phyloP scores from a whole-genome alignment of 1,284 basidiomycete genomes.

The Moesziomyces globuligerus region DNA sequence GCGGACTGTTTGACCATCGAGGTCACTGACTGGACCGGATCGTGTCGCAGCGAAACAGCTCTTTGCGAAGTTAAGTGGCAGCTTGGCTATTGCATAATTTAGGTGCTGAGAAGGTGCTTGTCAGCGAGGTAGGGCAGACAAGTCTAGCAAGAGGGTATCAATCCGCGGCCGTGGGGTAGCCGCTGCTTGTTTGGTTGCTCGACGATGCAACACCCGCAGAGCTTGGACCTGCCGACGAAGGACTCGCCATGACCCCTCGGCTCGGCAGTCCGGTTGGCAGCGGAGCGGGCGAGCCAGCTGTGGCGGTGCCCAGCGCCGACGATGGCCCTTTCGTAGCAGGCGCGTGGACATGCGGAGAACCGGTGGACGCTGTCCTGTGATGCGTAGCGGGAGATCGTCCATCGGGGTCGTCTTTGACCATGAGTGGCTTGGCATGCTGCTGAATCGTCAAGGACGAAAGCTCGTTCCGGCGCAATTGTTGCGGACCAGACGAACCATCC shows the following conservation, averaged over 20 bases:
- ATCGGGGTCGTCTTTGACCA: conserved; percentile 28
- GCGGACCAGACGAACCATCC: neutral
- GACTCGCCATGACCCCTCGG: neutral
- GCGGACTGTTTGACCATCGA: too few species aligned
- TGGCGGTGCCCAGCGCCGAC: conserved; percentile 2
- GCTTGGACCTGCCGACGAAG: neutral
- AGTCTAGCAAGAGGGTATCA: neutral
- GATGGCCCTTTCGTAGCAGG: neutral
- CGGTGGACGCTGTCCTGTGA: neutral
- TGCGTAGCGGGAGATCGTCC: neutral
- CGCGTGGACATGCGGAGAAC: neutral
- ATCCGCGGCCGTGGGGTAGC: neutral
- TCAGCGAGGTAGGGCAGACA: too few species aligned
- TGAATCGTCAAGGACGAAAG: conserved; percentile 11
- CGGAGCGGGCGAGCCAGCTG: conserved; percentile 2
- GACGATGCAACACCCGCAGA: neutral
- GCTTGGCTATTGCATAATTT: too few species aligned
- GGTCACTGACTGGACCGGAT: too few species aligned
- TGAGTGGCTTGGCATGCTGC: conserved; percentile 14
- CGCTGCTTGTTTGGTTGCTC: neutral
- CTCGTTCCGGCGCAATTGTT: conserved; percentile 12
- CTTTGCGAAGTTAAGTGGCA: too few species aligned
- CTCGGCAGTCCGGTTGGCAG: neutral
- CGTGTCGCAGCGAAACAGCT: too few species aligned
- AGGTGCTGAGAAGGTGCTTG: too few species aligned